These are phyloP conservation scores for Picochlorum costavermella DNA, from an alignment of 139 green algal species.

Conservation along the genomic window DNA sequence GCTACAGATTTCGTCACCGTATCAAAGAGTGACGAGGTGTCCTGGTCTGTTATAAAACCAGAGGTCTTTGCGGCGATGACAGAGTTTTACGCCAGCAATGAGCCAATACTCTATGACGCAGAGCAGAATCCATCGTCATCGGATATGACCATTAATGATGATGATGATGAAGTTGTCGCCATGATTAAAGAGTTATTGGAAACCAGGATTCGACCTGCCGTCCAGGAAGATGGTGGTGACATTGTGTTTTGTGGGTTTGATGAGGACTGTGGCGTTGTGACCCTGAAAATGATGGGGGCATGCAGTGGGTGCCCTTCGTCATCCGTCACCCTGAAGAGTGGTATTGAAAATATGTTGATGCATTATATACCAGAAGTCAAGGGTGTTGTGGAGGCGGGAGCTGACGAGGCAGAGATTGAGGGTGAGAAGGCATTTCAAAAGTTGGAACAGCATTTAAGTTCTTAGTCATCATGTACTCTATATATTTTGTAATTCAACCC, in stretches of 20 bases:
- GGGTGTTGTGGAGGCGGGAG: conserved; percentile 46
- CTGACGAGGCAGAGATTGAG: conserved; percentile 64
- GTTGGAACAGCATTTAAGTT: conserved; percentile 62
- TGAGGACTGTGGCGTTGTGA: conserved; percentile 72
- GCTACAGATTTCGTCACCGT: conserved; percentile 96
- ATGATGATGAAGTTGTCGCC: conserved; percentile 74
- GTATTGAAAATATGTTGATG: conserved; percentile 99
- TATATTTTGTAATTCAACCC: too few species aligned
- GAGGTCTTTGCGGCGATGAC: conserved; percentile 94
- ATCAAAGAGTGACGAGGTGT: conserved; percentile 73
- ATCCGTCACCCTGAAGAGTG: conserved; percentile 90
- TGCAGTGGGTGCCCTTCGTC: conserved; percentile 90
- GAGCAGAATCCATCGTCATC: neutral
- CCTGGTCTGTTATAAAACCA: conserved; percentile 84
- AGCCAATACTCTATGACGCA: conserved; percentile 25
- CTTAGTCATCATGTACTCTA: conserved; percentile 4
- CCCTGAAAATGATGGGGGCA: conserved; percentile 79
- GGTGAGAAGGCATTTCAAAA: conserved; percentile 57
- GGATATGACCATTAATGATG: conserved; percentile 16
- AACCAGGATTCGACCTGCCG: conserved; percentile 91
- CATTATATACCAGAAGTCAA: conserved; percentile 86
- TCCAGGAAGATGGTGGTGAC: conserved; percentile 94
- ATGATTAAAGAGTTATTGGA: conserved; percentile 99
- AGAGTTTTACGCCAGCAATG: conserved; percentile 70
- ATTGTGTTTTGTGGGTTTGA: conserved; percentile 89